A percentile compares a stretch with the other conserved stretches of the same genome.
Conservation (phyloP, 2,329 filamentous ascomycete genomes). For the Periconia digitata region DNA sequence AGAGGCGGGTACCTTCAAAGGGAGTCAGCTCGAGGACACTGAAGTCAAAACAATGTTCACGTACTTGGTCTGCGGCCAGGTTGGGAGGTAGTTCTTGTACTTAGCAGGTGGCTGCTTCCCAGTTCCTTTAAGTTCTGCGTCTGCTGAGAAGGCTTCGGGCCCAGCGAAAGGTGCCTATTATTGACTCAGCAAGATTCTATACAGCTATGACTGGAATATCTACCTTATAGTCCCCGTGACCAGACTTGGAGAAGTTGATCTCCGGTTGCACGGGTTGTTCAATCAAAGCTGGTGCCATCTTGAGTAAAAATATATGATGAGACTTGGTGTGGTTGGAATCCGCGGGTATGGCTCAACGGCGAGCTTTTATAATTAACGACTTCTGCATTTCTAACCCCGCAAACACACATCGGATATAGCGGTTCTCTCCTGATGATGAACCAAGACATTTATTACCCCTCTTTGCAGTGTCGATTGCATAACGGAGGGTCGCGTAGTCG, state of each 20-base stretch:
- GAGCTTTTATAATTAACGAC: constrained; percentile 1
- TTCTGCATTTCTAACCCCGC: not conserved
- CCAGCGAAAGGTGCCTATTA: constrained; percentile 49
- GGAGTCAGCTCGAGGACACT: constrained; percentile 7
- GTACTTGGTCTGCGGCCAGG: constrained; percentile 60
- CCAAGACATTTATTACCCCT: constrained; percentile 2
- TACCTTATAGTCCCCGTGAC: constrained; percentile 33
- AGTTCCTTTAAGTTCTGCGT: constrained; percentile 57
- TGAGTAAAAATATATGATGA: constrained; percentile 1
- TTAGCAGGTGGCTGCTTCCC: constrained; percentile 57
- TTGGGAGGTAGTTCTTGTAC: constrained; percentile 74
- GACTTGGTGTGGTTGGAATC: not conserved
- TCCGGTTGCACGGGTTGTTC: constrained; percentile 33
- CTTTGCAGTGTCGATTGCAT: constrained; percentile 1
- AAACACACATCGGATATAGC: not conserved
- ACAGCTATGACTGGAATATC: not conserved
- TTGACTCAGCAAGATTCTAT: constrained; percentile 1
- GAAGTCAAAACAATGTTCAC: not conserved
- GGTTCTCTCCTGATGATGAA: not conserved
- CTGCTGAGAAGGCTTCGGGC: constrained; percentile 49
- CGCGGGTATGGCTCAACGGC: not conserved
- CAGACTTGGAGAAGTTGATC: constrained; percentile 32
- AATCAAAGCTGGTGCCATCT: constrained; percentile 49
- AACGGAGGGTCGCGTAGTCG: constrained; percentile 1
- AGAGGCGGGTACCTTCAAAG: constrained; percentile 61